Base-by-base conservation (phyloP, 495 filamentous ascomycete species). In the Annulohypoxylon bovei region DNA sequence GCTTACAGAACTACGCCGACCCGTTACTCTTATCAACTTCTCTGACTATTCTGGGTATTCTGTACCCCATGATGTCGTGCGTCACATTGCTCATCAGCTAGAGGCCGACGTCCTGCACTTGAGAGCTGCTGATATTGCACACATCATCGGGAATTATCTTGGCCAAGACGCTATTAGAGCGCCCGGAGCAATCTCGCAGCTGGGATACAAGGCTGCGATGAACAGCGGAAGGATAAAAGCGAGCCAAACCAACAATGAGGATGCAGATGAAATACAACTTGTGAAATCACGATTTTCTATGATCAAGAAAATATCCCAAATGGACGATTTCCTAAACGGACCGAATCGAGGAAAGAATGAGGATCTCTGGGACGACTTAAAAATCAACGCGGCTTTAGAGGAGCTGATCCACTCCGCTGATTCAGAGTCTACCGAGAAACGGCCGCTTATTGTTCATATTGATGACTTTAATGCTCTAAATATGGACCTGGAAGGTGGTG, bases 391-490 rank as follows among this genome's bases (percentile, higher is more conserved):
- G 5, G 81, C 78, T 4, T 37, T 85, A 47, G 80, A 83, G 12
- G 72, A 78, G 37, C 61, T 85, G 9, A 57, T 83, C 3, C 58
- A 61, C 27, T 71, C 75, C 11, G 78, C 75, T 6, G 72, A 77
- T 39, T 64, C 61, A n/a, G 74, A 76, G 42, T 57, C 70, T 47
- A 37, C 54, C 25, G 66, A 74, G 28, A 60, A 76, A 8, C 72
- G 75, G 39, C 71, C 72, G 44, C 72, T 85, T 1, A 92, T 98
- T 62, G 80, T 99, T 7, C 90, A 93, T 52, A 78, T 98, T 8
- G 87, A 90, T 70, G 94, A 97, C 74, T 93, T 93, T 72, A 87
- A 88, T 25, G 91, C 95, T 44, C 82, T 98, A 11, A 86, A 84
- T 68, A 80, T 81, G 56, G 88, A 91, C 1, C 73, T 82, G 7